Evolutionary conservation across 2,329 filamentous ascomycete genomes (phyloP), one percentile per base, ranked within the genome.

Genomic region (Periglandula ipomoeae): DNA sequence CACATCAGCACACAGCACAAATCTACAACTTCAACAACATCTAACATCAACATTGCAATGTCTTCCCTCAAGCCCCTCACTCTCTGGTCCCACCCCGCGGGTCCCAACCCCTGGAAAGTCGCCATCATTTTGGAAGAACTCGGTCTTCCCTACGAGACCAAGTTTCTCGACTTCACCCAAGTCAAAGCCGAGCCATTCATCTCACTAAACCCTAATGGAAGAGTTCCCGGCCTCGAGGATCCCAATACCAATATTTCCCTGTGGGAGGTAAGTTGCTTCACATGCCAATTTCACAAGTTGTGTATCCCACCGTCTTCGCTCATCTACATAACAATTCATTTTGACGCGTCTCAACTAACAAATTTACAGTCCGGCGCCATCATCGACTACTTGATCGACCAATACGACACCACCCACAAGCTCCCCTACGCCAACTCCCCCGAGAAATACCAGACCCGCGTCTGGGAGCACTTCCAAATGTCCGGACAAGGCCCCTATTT

Each of bases 401-500:
- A 49, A 0, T 61, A 61, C 44, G 56, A 61, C 41, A 55, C 55
- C 10, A 17, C 43, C 32, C 32, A 47, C 39, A 46, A 46, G 20
- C 32, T 56, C 6, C 52, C 23, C 39, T 55, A 53, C 52, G 19
- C 46, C 0, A 44, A 32, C 13, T 46, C 37, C 10, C 47, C 52
- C 1, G 51, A 58, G 30, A 52, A 52, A n/a, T 46, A 55, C 35
- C 38, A 50, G 8, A 46, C 52, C 8, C 52, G 52, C 9, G 24
- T 46, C 4, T 58, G 53, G 54, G 40, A 50, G 15, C 49, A 55
- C 46, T 59, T 59, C 34, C 54, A 58, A 34, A 55, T 54, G 46
- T 53, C 51, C 34, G 55, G 53, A 1, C 62, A 65, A 47, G 63
- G 61, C 2, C 64, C 61, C 9, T 65, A 64, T 41, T 62, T 56